Base-by-base conservation (phyloP, 108 stramenopile genomes). In the Cyclotella kingstonii region DNA sequence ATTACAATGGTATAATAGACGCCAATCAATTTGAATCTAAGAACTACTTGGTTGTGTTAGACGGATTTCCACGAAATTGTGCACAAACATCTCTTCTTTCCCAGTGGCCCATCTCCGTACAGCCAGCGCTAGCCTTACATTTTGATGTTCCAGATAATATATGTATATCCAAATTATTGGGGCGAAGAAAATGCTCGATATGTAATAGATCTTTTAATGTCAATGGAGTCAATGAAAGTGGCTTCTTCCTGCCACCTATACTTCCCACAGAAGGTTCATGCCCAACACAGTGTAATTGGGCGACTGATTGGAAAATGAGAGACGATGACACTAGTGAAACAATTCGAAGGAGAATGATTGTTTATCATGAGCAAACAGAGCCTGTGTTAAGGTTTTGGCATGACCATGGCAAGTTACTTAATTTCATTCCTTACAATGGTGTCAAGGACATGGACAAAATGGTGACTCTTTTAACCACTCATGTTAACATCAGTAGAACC, bases 41-140 rank as follows among this genome's bases (percentile, higher is more conserved):
- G 2, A 49, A 30, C 1, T 23, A 26, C n/a, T 9, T 39, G 1
- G 38, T 65, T 41, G 54, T 93, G 10, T 53, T 93, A 59, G 92
- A 93, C 60, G 89, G 92, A 9, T 93, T 83, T 72, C 92, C 92
- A 2, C 73, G 92, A 36, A 89, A 80, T 14, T 26, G 69, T 21
- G 27, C 44, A 11, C 92, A 93, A 60, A 54, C 84, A 8, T 8
- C 56, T 18, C 42, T 85, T 30, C 81, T 87, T 67, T 61, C 63
- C 2, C 73, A 60, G 8, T 88, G 83, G 82, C 81, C 84, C 28
- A 39, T 17, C 8, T 17, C 57, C 17, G 25, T 79, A 8, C 53
- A 66, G 29, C 54, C 84, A 33, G 22, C 65, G 0, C 40, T 76
- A 23, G 85, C 83, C 8, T 48, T 93, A 28, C 67, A 81, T 36